Conservation (phyloP, 2,329 filamentous ascomycete genomes). For the Nannizzia gypsea region DNA sequence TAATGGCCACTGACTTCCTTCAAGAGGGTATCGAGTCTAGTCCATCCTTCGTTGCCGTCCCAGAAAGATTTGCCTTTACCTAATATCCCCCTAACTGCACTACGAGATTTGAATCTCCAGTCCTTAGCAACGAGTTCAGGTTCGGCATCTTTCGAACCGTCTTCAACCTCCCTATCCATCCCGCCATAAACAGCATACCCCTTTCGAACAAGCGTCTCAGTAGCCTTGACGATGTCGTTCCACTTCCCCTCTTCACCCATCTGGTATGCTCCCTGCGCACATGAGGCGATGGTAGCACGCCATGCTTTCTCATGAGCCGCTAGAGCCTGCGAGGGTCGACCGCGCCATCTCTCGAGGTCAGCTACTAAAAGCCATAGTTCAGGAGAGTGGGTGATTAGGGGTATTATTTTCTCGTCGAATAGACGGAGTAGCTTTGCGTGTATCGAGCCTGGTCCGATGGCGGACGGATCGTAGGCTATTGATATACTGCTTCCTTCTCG, state of each 20-base stretch:
- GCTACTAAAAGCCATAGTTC: conserved; percentile 66
- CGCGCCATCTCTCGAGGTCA: conserved; percentile 60
- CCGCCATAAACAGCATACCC: conserved; percentile 69
- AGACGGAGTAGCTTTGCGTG: conserved; percentile 49
- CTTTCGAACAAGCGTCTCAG: conserved; percentile 62
- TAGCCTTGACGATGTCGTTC: conserved; percentile 62
- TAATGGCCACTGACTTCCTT: conserved; percentile 24
- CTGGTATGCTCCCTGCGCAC: conserved; percentile 34
- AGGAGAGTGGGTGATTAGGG: conserved; percentile 69
- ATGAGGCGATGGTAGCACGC: conserved; percentile 51
- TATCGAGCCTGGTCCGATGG: conserved; percentile 43
- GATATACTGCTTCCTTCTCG: conserved; percentile 16
- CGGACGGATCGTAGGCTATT: conserved; percentile 11
- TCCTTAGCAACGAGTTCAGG: conserved; percentile 56
- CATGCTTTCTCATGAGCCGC: conserved; percentile 83
- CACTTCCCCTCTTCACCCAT: conserved; percentile 53
- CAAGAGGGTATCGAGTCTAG: conserved; percentile 28
- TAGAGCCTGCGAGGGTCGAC: conserved; percentile 59
- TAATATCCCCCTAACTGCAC: conserved; percentile 70
- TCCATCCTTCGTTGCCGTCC: conserved; percentile 53
- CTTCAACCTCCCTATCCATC: conserved; percentile 43
- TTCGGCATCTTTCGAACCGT: conserved; percentile 28
- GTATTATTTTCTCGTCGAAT: conserved; percentile 61
- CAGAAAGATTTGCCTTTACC: conserved; percentile 69
- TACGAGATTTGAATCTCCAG: conserved; percentile 84